Conservation (phyloP, 805 yeast genomes). For the Lachancea sp. region DNA sequence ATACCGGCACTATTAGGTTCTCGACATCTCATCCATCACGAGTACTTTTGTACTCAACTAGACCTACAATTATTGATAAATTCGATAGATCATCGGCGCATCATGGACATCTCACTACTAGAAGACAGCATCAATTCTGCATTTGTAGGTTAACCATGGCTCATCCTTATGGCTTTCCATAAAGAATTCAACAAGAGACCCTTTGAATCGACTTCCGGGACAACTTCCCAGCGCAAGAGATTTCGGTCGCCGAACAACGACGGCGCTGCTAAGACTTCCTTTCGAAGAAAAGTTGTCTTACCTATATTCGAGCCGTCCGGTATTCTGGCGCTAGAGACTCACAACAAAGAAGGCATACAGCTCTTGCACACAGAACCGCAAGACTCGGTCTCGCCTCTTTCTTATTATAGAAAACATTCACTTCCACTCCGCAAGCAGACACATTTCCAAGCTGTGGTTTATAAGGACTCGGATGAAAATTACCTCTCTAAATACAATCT, state of each 20-base stretch:
- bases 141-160: slow-evolving; percentile 8
- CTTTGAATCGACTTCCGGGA: background rate
- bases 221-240: background rate
- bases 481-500: slow-evolving; percentile 22
- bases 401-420: slow-evolving; percentile 14
- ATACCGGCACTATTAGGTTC: too few relatives aligned
- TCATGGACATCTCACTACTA: too few relatives aligned
- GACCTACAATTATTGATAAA: background rate
- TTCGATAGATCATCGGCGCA: background rate
- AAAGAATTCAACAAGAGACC: background rate
- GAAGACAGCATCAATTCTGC: background rate
- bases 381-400: slow-evolving; percentile 28
- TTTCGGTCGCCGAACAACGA: background rate
- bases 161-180: background rate
- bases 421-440: slow-evolving; percentile 19
- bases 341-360: slow-evolving; percentile 32
- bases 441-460: slow-evolving; percentile 28
- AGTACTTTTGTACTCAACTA: background rate
- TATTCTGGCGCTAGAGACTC: slow-evolving; percentile 36
- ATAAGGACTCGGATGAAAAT: slow-evolving; percentile 23
- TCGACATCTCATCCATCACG: background rate
- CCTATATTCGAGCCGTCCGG: slow-evolving; percentile 39
- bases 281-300: slow-evolving; percentile 9
- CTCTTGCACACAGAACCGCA: slow-evolving; percentile 36
- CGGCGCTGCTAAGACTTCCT: background rate